Conservation (phyloP, 257 asterid genomes). For the Dorcoceras hygrometricum region DNA sequence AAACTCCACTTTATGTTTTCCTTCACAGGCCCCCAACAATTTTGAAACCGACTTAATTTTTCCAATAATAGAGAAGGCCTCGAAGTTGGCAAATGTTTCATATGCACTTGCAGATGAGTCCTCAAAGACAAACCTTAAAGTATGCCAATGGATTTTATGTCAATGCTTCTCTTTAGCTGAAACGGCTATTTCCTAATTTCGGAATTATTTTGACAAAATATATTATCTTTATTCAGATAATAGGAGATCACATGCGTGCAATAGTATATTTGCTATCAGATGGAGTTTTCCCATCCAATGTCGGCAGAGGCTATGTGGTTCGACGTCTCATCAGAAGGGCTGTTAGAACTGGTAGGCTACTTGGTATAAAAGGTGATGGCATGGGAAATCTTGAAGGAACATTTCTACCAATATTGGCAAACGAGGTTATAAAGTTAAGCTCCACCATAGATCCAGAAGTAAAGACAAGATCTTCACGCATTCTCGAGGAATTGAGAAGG, state of each 20-base stretch:
- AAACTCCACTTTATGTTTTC: conserved; percentile 22
- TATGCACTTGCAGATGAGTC: conserved; percentile 64
- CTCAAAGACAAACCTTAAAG: conserved; percentile 70
- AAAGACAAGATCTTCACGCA: conserved; percentile 56
- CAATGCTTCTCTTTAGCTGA: conserved; percentile 15
- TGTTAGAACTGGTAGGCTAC: conserved; percentile 80
- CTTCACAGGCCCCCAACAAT: conserved; percentile 82
- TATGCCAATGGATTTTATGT: conserved; percentile 29
- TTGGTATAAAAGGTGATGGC: conserved; percentile 81
- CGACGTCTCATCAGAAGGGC: conserved; percentile 92
- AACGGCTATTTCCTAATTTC: conserved; percentile 17
- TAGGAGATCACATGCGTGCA: conserved; percentile 98
- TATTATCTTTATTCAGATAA: conserved; percentile 46
- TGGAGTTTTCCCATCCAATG: conserved; percentile 90
- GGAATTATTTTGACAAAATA: conserved; percentile 17
- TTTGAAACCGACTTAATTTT: conserved; percentile 87
- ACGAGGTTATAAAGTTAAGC: conserved; percentile 73
- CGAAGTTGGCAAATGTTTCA: conserved; percentile 67
- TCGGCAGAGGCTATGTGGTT: conserved; percentile 93
- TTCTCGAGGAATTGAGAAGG: conserved; percentile 67
- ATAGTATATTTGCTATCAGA: conserved; percentile 89
- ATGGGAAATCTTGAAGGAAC: conserved; percentile 67
- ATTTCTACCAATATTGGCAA: conserved; percentile 73
- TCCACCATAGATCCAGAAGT: conserved; percentile 64
- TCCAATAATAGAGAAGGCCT: conserved; percentile 83